These are phyloP conservation scores for Coemansia sp. DNA, from an alignment of 192 early-diverging fungal species.

Conservation along the genomic window DNA sequence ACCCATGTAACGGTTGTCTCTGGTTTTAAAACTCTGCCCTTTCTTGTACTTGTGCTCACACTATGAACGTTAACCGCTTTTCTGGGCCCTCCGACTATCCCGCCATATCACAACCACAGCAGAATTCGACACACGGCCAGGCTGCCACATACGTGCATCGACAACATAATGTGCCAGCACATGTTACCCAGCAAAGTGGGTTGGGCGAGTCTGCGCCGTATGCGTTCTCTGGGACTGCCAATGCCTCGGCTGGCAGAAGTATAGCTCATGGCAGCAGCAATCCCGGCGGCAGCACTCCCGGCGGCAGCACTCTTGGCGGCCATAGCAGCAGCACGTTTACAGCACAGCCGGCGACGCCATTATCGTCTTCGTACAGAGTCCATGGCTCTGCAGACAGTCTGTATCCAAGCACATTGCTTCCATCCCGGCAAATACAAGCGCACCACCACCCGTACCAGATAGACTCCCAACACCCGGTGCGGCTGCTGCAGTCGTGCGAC, in stretches of 20 bases:
- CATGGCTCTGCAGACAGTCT: background rate
- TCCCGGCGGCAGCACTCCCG: background rate
- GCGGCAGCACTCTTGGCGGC: background rate
- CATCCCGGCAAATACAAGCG: slow-evolving; percentile 22
- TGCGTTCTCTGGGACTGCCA: background rate
- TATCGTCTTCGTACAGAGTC: background rate
- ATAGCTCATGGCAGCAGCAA: background rate
- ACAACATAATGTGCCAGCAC: background rate
- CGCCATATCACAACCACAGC: background rate
- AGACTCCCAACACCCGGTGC: slow-evolving; percentile 12
- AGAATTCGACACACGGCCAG: background rate
- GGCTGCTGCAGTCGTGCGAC: slow-evolving; percentile 53
- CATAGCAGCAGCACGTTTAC: slow-evolving; percentile 7
- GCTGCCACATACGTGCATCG: background rate
- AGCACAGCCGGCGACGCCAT: background rate
- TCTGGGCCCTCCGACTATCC: slow-evolving; percentile 2
- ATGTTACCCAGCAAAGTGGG: background rate
- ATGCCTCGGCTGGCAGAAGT: background rate
- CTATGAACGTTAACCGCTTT: background rate
- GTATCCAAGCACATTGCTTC: slow-evolving; percentile 32
- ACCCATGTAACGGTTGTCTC: background rate
- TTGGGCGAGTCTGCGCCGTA: background rate
- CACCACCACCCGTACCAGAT: slow-evolving; percentile 13
- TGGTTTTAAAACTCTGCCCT: too few relatives aligned
- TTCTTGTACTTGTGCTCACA: too few relatives aligned